phyloP scores from a whole-genome alignment of 1,284 basidiomycete genomes.

The Trichosporon asahii region DNA sequence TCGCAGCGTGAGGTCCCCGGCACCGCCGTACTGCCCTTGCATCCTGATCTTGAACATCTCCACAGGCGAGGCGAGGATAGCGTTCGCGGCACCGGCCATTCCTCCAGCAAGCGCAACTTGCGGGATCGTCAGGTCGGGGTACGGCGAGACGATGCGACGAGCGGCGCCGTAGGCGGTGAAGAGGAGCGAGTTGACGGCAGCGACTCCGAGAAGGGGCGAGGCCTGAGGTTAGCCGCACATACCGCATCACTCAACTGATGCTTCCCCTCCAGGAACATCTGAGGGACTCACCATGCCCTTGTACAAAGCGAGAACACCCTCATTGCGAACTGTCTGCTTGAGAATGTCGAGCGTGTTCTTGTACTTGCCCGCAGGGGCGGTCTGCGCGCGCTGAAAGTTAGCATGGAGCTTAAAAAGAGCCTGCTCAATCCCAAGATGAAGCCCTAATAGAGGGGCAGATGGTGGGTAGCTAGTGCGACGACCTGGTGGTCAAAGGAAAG shows the following conservation, averaged over 20 bases:
- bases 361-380: conserved; percentile 57
- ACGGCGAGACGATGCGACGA: conserved; percentile 80
- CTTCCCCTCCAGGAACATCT: too few species aligned
- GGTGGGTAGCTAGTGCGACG: too few species aligned
- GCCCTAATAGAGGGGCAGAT: too few species aligned
- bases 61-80: conserved; percentile 79
- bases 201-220: conserved; percentile 87
- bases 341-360: conserved; percentile 91
- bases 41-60: conserved; percentile 74
- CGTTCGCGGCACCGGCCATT: conserved; percentile 86
- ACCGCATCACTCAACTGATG: too few species aligned
- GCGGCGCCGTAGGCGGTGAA: conserved; percentile 85
- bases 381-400: conserved; percentile 52
- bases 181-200: conserved; percentile 90
- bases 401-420: too few species aligned
- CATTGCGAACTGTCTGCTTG: conserved; percentile 66
- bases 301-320: neutral
- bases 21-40: conserved; percentile 66
- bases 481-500: too few species aligned
- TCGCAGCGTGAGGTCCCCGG: conserved; percentile 70
- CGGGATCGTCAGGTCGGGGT: conserved; percentile 70
- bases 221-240: conserved; percentile 51
- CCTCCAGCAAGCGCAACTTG: conserved; percentile 81
- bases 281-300: conserved; percentile 16
- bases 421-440: too few species aligned